Evolutionary conservation across 2,329 filamentous ascomycete genomes (phyloP).

Genomic region (Trichoderma sp.): DNA sequence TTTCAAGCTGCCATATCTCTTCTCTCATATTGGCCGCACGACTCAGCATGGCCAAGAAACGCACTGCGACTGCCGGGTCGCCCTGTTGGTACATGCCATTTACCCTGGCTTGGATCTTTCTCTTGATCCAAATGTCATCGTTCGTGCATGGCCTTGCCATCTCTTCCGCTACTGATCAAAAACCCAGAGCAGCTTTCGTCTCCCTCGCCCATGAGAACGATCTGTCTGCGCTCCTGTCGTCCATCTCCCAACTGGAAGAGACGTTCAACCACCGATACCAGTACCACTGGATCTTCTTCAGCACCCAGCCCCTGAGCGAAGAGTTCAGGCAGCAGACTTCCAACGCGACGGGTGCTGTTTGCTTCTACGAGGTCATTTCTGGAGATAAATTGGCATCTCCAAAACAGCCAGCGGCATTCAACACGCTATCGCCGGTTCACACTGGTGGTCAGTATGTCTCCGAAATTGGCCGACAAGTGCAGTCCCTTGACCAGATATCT

Average conservation of each 20-base stretch:
- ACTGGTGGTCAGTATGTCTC: conserved; percentile 40
- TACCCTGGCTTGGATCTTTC: conserved; percentile 25
- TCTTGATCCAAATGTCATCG: conserved; percentile 28
- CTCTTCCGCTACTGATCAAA: conserved; percentile 26
- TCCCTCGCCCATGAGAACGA: conserved; percentile 36
- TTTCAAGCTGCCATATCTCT: background rate
- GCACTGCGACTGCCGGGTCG: background rate
- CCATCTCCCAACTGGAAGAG: conserved; percentile 57
- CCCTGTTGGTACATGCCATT: background rate
- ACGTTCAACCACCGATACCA: conserved; percentile 78
- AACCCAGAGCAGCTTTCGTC: conserved; percentile 37
- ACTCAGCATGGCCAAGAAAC: conserved; percentile 26
- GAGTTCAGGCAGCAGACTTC: conserved; percentile 71
- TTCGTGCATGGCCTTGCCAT: conserved; percentile 26
- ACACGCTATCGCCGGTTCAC: background rate
- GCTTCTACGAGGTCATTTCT: conserved; percentile 72
- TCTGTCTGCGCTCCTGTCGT: conserved; percentile 34
- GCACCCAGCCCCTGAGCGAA: conserved; percentile 74
- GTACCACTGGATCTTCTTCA: conserved; percentile 90
- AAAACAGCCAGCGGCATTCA: conserved; percentile 49
- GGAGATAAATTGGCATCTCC: conserved; percentile 68
- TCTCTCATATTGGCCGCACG: background rate
- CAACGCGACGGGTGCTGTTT: conserved; percentile 69
- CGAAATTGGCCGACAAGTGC: conserved; percentile 55
- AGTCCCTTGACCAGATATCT: conserved; percentile 72